A percentile compares a stretch with the other conserved stretches of the same genome.
phyloP scores from a whole-genome alignment of 1,284 basidiomycete genomes.

The Lentinus polychrous region DNA sequence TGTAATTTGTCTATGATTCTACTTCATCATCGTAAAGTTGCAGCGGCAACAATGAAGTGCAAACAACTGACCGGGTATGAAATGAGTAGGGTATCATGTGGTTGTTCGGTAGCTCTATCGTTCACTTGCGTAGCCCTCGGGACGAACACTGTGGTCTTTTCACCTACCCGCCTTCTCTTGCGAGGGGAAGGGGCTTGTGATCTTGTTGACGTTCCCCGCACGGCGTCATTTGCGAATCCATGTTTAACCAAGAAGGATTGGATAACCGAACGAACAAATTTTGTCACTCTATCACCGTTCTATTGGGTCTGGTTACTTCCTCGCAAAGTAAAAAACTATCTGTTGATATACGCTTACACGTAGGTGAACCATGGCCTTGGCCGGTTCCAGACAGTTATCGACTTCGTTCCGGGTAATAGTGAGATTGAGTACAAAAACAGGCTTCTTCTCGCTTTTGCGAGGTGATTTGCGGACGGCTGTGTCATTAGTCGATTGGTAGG shows the following conservation, averaged over 20 bases:
- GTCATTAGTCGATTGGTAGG: neutral
- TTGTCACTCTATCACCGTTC: slow-evolving; percentile 45
- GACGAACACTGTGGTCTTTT: neutral
- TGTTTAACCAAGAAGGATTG: slow-evolving; percentile 62
- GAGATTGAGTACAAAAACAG: slow-evolving; percentile 78
- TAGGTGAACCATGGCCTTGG: slow-evolving; percentile 63
- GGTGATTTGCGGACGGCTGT: slow-evolving; percentile 61
- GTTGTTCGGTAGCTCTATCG: neutral
- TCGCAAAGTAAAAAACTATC: neutral
- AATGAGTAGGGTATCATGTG: neutral
- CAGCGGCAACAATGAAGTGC: too few species aligned
- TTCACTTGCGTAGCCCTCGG: neutral
- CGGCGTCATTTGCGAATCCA: slow-evolving; percentile 38
- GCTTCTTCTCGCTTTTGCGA: slow-evolving; percentile 66
- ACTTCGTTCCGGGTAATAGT: slow-evolving; percentile 56
- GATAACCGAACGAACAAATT: slow-evolving; percentile 53
- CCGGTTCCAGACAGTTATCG: slow-evolving; percentile 74
- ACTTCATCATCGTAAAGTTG: too few species aligned
- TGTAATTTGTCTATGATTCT: neutral
- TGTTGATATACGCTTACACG: slow-evolving; percentile 39
- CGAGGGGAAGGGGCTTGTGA: slow-evolving; percentile 8
- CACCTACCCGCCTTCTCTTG: slow-evolving; percentile 17
- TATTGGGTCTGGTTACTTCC: slow-evolving; percentile 18
- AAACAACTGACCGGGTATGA: too few species aligned
- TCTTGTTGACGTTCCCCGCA: neutral